Base-by-base conservation (phyloP, 108 stramenopile species). In the Cafeteria roenbergensis region DNA sequence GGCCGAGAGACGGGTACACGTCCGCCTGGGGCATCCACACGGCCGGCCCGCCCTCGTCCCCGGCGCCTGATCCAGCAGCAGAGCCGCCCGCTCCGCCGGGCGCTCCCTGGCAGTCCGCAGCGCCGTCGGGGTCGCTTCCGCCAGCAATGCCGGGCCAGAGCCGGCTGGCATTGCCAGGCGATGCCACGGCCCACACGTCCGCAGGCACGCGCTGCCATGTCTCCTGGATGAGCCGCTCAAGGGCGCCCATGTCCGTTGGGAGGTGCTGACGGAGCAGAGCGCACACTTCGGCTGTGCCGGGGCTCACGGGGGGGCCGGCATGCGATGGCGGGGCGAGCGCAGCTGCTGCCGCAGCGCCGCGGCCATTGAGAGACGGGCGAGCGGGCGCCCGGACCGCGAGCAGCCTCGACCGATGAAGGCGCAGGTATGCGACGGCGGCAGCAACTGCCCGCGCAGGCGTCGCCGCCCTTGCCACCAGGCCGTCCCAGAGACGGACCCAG, bases 401-500 rank as follows among this genome's bases (percentile, higher is more conserved):
- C 54, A 72, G 69, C 35, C 29, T 24, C 63, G 1, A n/a, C 31
- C 71, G 62, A 12, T 54, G 65, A 4, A 64, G 53, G 0, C 70
- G 29, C 6, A 28, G 52, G 42, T 65, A 72, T 1, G 34, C 71
- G 25, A 72, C 69, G 21, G 27, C 69, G 24, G 71, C 71, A 6
- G 71, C 68, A 35, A 66, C 64, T 31, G 70, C 63, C 51, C 70
- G 71, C 34, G 32, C n/a, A 12, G 69, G 71, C 29, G 26, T 34
- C 30, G 66, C 29, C 21, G 38, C 66, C 26, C 25, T 58, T 38
- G 72, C 67, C 22, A 74, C 33, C 8, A 74, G 21, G 57, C 58
- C 66, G 66, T 74, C 73, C 32, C 55, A 28, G 34, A 74, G 60
- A 29, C 73, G 35, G 27, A 72, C 27, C 71, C 71, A 74, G n/a